Base-by-base conservation (phyloP, 192 early-diverging fungal genomes). In the Entomortierella chlamydospora region DNA sequence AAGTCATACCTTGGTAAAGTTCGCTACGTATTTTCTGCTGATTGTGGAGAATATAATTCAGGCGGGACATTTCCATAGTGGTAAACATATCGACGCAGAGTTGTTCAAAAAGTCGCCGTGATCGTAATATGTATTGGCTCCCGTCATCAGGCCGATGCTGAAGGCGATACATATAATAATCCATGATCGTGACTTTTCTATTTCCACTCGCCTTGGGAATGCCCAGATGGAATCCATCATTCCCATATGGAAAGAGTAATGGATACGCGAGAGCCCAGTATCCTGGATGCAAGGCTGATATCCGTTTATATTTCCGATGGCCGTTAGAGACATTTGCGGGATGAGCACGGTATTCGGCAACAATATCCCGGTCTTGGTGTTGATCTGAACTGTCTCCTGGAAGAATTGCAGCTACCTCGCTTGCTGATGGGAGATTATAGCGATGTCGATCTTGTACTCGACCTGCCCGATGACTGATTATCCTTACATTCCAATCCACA, bases 1-100 rank as follows among this genome's bases (percentile, higher is more conserved):
- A n/a, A n/a, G n/a, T n/a, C n/a, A n/a, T n/a, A 59, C 57, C 57
- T 59, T 34, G 37, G 22, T 23, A 59, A 6, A 59, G 20, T n/a
- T 59, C 57, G 20, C 37, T 37, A 15, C 57, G 31, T 31, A 59
- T 59, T n/a, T 18, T 41, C 12, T 59, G 7, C 22, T 59, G 33
- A 4, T 59, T 42, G 12, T n/a, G 15, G 15, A 25, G 5, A 41
- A 42, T 17, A 23, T 22, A 42, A 13, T n/a, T 41, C 4, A 59
- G 31, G 20, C 57, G 34, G 25, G 8, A 25, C 5, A 41, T n/a
- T 9, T 59, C 57, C 37, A 59, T 59, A 42, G 17, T 59, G 5
- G 34, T 12, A 20, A 10, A 59, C 57, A 59, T 59, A 12, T 59
- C 57, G 18, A 59, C 57, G 11, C 18, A 25, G 9, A 34, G 6